Evolutionary conservation across 2,329 filamentous ascomycete species (phyloP), one percentile per base, ranked within the genome.

Genomic region (Colletotrichum horii): DNA sequence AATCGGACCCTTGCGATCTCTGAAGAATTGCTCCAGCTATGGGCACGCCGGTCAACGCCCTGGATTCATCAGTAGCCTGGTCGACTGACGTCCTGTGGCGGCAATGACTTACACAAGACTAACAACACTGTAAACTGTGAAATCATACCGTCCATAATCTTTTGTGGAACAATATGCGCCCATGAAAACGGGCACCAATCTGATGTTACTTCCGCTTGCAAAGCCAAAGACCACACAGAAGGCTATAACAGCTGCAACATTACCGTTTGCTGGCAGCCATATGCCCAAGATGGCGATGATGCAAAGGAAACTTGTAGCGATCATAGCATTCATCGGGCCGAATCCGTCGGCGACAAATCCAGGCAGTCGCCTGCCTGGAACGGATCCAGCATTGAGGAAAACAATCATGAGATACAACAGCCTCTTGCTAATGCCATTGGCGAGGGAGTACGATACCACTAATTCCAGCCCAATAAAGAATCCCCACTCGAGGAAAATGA

Each of bases 41-140:
- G 0, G 64, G 64, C 15, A 66, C 64, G 0, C 64, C 64, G 11
- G 64, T 34, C 1, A 66, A 8, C 1, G 64, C 64, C 16, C 38
- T 66, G 6, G 0, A 34, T 26, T 8, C 36, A 6, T 28, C 1
- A 28, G 26, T 8, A 32, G 19, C 16, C 8, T 3, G 26, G 8
- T 30, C 0, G n/a, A 4, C 15, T 6, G 0, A 32, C n/a, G 0
- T 28, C 16, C n/a, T 19, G 0, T 26, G 1, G 28, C 3, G 19
- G 2, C 16, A 16, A 2, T 3, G 6, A 62, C 60, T 62, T 36
- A 36, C 30, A 30, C 60, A 8, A 36, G 32, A 24, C 60, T 62
- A 22, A 62, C 19, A 19, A 36, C 6, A 22, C 30, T 34, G 0
- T 62, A 62, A 11, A 36, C 60, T 0, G 60, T 62, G n/a, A 30